These are phyloP conservation scores for Chaetomiaceae sp. DNA, from an alignment of 2,329 filamentous ascomycete species.

Conservation along the genomic window DNA sequence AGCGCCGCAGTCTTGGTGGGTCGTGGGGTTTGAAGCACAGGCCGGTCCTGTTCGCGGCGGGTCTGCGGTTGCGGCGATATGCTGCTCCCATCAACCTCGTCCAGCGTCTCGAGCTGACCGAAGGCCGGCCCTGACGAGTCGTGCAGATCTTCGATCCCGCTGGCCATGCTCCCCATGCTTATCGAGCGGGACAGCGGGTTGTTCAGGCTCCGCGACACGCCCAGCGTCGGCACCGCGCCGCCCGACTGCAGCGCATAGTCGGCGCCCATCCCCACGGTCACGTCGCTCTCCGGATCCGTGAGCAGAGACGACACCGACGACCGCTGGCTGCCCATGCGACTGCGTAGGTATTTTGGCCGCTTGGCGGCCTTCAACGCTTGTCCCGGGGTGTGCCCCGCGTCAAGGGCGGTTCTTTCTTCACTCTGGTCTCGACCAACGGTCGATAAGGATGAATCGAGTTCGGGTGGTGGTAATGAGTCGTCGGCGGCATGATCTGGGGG, in stretches of 20 bases:
- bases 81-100: conserved; percentile 43
- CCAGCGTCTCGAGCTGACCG: conserved; percentile 44
- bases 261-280: conserved; percentile 58
- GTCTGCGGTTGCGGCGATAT: conserved; percentile 28
- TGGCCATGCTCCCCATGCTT: conserved; percentile 85
- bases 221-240: conserved; percentile 58
- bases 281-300: conserved; percentile 61
- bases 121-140: conserved; percentile 43
- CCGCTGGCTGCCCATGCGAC: conserved; percentile 50
- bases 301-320: conserved; percentile 56
- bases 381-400: conserved; percentile 43
- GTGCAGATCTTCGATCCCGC: conserved; percentile 57
- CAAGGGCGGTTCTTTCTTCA: conserved; percentile 20
- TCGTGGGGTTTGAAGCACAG: conserved; percentile 64
- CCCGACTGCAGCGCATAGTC: conserved; percentile 82
- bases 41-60: conserved; percentile 33
- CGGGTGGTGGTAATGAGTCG: conserved; percentile 31
- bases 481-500: conserved; percentile 7
- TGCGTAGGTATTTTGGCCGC: conserved; percentile 53
- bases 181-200: conserved; percentile 64
- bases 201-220: conserved; percentile 44
- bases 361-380: conserved; percentile 40
- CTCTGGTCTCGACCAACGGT: conserved; percentile 29
- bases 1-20: conserved; percentile 44
- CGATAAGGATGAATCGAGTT: conserved; percentile 10